Evolutionary conservation across 495 filamentous ascomycete species (phyloP).

Genomic region (Pyrenula massariospora): DNA sequence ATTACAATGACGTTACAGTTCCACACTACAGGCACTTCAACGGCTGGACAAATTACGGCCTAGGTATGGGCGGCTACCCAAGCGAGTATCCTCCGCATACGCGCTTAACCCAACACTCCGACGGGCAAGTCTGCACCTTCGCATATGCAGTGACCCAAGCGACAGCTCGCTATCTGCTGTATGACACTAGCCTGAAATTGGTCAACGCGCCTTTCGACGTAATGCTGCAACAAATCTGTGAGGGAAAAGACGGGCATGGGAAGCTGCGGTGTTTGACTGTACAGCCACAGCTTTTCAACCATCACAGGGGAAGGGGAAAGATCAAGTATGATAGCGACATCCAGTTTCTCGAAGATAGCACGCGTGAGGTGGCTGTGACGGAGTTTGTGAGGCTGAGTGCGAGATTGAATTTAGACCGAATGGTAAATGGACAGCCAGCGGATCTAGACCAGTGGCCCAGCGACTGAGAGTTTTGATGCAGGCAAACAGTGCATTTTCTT

Average conservation of each 20-base stretch:
- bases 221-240: not conserved
- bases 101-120: not conserved
- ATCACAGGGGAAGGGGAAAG: not conserved
- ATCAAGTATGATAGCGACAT: not conserved
- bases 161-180: not conserved
- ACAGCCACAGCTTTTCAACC: not conserved
- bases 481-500: too few relatives aligned
- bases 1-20: conserved; percentile 12
- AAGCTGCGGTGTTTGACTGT: not conserved
- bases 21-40: conserved; percentile 5
- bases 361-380: not conserved
- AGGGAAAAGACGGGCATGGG: not conserved
- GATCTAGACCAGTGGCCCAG: not conserved
- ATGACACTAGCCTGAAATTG: not conserved
- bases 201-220: not conserved
- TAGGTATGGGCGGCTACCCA: not conserved
- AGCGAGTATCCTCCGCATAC: not conserved
- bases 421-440: not conserved
- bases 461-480: too few relatives aligned
- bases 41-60: not conserved
- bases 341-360: not conserved
- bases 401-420: not conserved
- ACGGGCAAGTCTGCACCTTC: not conserved
- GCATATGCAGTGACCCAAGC: not conserved
- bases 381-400: not conserved